Evolutionary conservation across 179 eudicot genomes (phyloP), one percentile per base, ranked within the genome.

Genomic region (Spergularia azorica): DNA sequence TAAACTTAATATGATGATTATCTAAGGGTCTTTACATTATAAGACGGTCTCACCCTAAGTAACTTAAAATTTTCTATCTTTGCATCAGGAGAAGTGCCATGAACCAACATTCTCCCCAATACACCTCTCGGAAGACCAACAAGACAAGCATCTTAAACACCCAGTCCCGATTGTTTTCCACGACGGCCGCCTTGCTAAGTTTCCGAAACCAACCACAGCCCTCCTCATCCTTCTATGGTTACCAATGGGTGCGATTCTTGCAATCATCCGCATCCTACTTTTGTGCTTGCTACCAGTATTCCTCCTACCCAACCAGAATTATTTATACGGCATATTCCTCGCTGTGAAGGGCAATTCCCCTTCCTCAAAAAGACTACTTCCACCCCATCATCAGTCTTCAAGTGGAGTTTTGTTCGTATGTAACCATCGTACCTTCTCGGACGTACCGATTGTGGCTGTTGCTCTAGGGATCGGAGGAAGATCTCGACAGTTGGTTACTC

Each of bases 101-200:
- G 80, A 26, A 26, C 32, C 87, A 55, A 91, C 88, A 72, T 82
- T 85, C 77, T 65, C 9, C 21, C 11, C 21, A 5, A 60, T 56
- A 36, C 56, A 57, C 9, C 75, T 67, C 66, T 38, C 76, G 13
- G 71, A 75, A 65, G 58, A 82, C 36, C 60, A 54, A 32, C 18
- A 54, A 70, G 17, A 63, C 50, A 72, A 18, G n/a, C n/a, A 77
- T 15, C 76, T 61, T 55, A 56, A 74, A 80, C 87, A 81, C 51
- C 97, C 95, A 15, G 18, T 72, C 1, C 97, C 93, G 2, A 95
- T 90, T 55, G 87, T 89, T 76, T 90, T 92, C 82, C 97, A 92
- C 78, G 97, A 90, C 69, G 97, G 97, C 32, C 89, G 97, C 43
- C 91, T 92, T 0, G 90, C 78, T 9, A 86, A 78, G 72, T 87